phyloP scores from a whole-genome alignment of 2,329 filamentous ascomycete species.

The Mollisiaceae sp. region DNA sequence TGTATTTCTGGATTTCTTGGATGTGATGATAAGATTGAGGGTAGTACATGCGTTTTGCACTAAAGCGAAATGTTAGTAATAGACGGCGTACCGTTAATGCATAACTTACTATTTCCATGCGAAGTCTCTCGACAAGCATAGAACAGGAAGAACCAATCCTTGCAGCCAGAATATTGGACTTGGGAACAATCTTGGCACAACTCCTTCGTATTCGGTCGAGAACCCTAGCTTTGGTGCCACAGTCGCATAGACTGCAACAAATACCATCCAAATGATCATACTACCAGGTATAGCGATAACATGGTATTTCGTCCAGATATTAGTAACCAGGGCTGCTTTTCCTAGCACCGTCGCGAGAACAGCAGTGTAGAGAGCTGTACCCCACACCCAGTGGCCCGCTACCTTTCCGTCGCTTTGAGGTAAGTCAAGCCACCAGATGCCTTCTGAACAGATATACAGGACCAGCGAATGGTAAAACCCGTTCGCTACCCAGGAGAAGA shows the following conservation, averaged over 20 bases:
- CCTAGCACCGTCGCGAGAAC: constrained; percentile 92
- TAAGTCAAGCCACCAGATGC: constrained; percentile 83
- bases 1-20: constrained; percentile 99
- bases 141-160: constrained; percentile 75
- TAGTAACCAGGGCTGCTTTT: constrained; percentile 93
- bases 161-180: constrained; percentile 92
- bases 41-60: constrained; percentile 91
- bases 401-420: constrained; percentile 78
- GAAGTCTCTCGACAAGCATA: constrained; percentile 88
- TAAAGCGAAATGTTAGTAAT: constrained; percentile 37
- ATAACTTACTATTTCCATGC: constrained; percentile 83
- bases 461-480: constrained; percentile 95
- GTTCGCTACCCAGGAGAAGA: constrained; percentile 90
- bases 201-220: constrained; percentile 82
- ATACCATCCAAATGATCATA: constrained; percentile 88
- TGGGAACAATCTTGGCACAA: constrained; percentile 79
- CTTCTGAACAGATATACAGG: constrained; percentile 83
- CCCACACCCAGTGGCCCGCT: constrained; percentile 98
- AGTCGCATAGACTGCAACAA: constrained; percentile 85
- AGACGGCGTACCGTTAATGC: not conserved
- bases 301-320: constrained; percentile 99
- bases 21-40: constrained; percentile 97
- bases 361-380: constrained; percentile 89
- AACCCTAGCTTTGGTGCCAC: constrained; percentile 83
- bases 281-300: constrained; percentile 94